Base-by-base conservation (phyloP, 164 flowering plant genomes). In the Chimonanthus praecox region DNA sequence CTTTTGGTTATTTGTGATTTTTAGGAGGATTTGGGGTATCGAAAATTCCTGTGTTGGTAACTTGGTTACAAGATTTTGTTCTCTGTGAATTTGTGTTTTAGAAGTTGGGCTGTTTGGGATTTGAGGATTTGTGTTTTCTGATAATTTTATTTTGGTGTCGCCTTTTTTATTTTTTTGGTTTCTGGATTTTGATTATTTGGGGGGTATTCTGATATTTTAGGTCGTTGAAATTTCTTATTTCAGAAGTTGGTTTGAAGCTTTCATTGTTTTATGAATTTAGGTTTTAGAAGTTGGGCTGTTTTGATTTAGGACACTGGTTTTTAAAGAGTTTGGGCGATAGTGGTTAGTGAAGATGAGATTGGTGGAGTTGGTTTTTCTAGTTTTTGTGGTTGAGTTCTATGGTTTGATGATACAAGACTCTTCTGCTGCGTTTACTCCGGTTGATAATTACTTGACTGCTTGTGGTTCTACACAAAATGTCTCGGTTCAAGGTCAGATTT, bases 391-490 rank as follows among this genome's bases (percentile, higher is more conserved):
- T 78, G 64, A 76, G 73, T n/a, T 78, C 66, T 64, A 78, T 63
- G 75, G 64, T 71, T 74, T 75, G 21, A 3, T 77, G 51, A 10
- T 74, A 77, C 67, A 68, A 64, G 49, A 69, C 15, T 80, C 88
- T 20, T 54, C 45, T 77, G 88, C 89, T 18, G 45, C 83, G 48
- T 91, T 82, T 73, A 80, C 47, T 80, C 98, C 98, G 58, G 71
- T 72, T 78, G 97, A 91, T 83, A 87, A 83, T 76, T 88, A 87
- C 80, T 79, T 93, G 71, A 79, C 91, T 65, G 85, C 86, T 46
- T 93, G 98, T 82, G 98, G 98, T 71, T 88, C 98, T 78, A 65
- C 92, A 20, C 79, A 82, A 77, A 85, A 84, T 70, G 82, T 93
- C 71, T 82, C 86, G 10, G 79, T 81, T 71, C 84, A 84, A 76